Base-by-base conservation (phyloP, 2,329 filamentous ascomycete genomes). In the Pseudogymnoascus sp. region DNA sequence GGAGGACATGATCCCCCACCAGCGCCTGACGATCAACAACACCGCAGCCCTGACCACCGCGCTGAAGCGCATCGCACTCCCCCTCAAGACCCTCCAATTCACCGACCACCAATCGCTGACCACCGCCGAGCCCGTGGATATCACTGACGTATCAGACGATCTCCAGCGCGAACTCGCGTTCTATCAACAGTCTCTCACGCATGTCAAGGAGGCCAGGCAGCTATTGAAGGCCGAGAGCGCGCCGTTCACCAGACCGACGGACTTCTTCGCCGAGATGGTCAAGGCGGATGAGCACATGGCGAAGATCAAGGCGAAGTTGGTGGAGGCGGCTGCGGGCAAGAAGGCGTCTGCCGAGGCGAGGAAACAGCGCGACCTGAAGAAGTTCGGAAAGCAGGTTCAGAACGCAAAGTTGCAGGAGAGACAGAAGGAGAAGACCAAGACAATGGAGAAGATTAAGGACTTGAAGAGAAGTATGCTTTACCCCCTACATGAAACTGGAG, bases 231-330 rank as follows among this genome's bases (percentile, higher is more conserved):
- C 88, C 67, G 93, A 97, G 76, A 88, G 88, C 7, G 83, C 93
- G 0, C 85, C 90, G 6, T 99, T 99, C 78, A 88, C 91, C 29
- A 85, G 95, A 8, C 95, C 95, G 3, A 87, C 85, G 63, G 95
- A 99, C 78, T 99, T 96, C 79, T 99, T 99, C 71, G 95, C 95
- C 50, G 95, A 99, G 81, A 99, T 97, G 93, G 88, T 97, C 72
- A 97, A 97, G 85, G 91, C 88, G 72, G 95, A 99, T 74, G 93
- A 96, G 71, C 95, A 97, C 76, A 99, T 99, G 95, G 90, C 90
- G 74, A 93, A 90, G 82, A 90, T 99, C 74, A 96, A 96, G 82
- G 86, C 88, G 72, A 96, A 96, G 82, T 80, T 97, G 71, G 83
- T 96, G 66, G 93, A 97, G 72, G 91, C 96, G 73, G 95, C 93